Evolutionary conservation across 108 stramenopile genomes (phyloP).

Genomic region (Seminavis robusta): DNA sequence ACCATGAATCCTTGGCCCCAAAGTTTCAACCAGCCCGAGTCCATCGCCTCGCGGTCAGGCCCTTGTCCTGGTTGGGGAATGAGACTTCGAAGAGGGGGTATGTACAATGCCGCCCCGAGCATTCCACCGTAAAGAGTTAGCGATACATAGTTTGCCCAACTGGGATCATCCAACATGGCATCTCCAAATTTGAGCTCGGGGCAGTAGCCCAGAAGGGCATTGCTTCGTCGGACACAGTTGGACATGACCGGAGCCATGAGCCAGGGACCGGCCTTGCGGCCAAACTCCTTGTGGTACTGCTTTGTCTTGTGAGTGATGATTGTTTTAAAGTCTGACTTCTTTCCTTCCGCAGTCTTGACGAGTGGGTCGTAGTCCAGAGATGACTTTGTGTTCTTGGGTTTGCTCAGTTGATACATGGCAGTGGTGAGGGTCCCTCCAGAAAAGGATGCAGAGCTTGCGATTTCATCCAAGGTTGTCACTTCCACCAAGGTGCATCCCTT

Average conservation of each 20-base stretch:
- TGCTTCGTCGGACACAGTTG: conserved; percentile 32
- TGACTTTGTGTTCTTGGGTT: not conserved
- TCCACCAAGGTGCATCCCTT: conserved; percentile 13
- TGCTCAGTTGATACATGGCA: conserved; percentile 22
- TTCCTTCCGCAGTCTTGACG: conserved; percentile 12
- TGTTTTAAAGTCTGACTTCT: conserved; percentile 17
- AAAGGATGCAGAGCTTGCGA: conserved; percentile 19
- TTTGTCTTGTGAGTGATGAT: conserved; percentile 21
- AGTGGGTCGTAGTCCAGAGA: conserved; percentile 23
- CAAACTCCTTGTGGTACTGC: conserved; percentile 6
- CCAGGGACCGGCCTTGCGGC: conserved; percentile 25
- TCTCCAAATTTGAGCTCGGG: conserved; percentile 25
- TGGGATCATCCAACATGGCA: conserved; percentile 5
- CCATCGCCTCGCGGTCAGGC: conserved; percentile 30
- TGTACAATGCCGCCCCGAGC: conserved; percentile 13
- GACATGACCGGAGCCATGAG: conserved; percentile 42
- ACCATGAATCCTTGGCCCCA: conserved; percentile 10
- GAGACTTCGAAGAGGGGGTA: conserved; percentile 15
- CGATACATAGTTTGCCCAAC: conserved; percentile 8
- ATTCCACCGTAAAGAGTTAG: not conserved
- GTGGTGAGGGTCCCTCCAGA: conserved; percentile 29
- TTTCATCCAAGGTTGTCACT: conserved; percentile 23
- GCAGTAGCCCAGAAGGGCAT: conserved; percentile 24
- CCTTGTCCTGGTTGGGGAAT: conserved; percentile 28
- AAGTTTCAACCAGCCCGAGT: conserved; percentile 23